A percentile compares a stretch with the other conserved stretches of the same genome.
Evolutionary conservation across 2,329 filamentous ascomycete species (phyloP).

Genomic region (Emmonsia crescens): DNA sequence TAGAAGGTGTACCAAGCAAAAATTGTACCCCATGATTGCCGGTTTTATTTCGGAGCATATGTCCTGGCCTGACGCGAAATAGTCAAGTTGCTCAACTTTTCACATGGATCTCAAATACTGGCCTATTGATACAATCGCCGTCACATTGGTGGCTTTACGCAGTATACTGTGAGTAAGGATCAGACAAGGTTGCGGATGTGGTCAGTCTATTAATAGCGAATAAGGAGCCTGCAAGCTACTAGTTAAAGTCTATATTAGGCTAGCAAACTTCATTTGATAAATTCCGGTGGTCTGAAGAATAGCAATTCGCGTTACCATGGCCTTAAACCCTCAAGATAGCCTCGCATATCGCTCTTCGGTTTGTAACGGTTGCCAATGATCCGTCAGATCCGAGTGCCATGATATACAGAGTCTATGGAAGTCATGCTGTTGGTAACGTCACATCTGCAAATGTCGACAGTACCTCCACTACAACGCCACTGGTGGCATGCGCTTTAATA

Average conservation of each 20-base stretch:
- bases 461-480: not conserved
- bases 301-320: not conserved
- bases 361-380: not conserved
- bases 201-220: not conserved
- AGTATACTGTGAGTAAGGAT: too few species aligned
- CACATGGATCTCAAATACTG: too few species aligned
- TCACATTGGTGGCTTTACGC: too few species aligned
- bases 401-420: not conserved
- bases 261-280: too few species aligned
- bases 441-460: not conserved
- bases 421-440: not conserved
- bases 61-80: not conserved
- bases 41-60: not conserved
- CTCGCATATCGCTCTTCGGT: not conserved
- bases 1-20: not conserved
- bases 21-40: not conserved
- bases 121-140: too few species aligned
- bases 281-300: not conserved
- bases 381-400: not conserved
- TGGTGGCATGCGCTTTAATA: not conserved
- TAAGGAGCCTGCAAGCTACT: too few species aligned
- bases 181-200: not conserved
- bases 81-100: not conserved
- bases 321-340: not conserved
- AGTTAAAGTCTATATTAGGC: too few species aligned